Evolutionary conservation across 2,329 filamentous ascomycete genomes (phyloP), one percentile per base, ranked within the genome.

Genomic region (Trichoderma sp.): DNA sequence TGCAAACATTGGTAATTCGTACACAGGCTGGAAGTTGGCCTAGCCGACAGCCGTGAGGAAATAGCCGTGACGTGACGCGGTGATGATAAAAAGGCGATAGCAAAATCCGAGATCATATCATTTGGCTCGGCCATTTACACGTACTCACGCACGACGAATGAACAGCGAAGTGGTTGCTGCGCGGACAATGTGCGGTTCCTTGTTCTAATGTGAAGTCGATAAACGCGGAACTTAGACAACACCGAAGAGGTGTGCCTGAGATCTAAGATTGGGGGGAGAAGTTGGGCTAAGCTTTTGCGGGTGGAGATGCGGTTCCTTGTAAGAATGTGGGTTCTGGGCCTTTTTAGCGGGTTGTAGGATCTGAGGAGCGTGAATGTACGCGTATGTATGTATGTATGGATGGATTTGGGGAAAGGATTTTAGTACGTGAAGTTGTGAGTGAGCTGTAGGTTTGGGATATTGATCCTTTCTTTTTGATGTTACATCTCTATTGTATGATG

Each of bases 231-330:
- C 11, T 13, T 20, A 6, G 4, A 53, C 2, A 53, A 53, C 11
- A 12, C 47, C 47, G 47, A 53, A 20, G 20, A n/a, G 20, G 11
- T 26, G 53, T 57, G 53, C 26, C 53, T 57, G 53, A 57, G 20
- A 43, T 43, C 34, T 55, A 8, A 55, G 63, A 53, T 66, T 66
- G 26, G 17, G 26, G 26, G 26, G 11, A 6, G 43, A 66, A 17
- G 47, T 66, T 66, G 47, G 63, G 63, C 63, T 55, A 66, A 55
- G 62, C 39, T 65, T 65, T 47, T 53, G 15, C 12, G 47, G 63
- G 61, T 39, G 39, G 59, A 47, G n/a, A 53, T 53, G 47, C 47
- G 47, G 39, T 43, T 50, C 47, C 47, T 53, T 53, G 47, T 23
- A 53, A 53, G 20, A 53, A 53, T 53, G 47, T 53, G 47, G 47